Base-by-base conservation (phyloP, 2,329 filamentous ascomycete species). In the Fusarium secorum region DNA sequence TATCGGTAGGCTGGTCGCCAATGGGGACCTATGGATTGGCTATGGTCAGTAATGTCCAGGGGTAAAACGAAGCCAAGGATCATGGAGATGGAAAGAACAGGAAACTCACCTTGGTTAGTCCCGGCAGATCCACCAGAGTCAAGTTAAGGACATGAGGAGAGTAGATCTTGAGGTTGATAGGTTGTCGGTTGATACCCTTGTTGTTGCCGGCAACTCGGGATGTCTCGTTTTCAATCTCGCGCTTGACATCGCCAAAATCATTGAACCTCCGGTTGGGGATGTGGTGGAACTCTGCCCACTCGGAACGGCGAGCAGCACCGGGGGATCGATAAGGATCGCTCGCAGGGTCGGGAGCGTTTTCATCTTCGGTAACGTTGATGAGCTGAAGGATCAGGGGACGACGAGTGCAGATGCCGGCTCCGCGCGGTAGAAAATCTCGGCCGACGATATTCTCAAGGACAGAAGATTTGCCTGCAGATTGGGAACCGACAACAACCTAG, bases 371-470 rank as follows among this genome's bases (percentile, higher is more conserved):
- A 60, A 99, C 91, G 79, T 99, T 99, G 89, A 99, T 98, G 79
- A 99, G 92, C 82, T 99, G 96, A 66, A 99, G 89, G 77, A 99
- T 98, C 76, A 99, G 88, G 62, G 96, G 96, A 78, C 96, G 89
- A 69, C 96, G 89, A 62, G 96, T 99, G 71, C 98, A 95, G 81
- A 99, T 98, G 80, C 96, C 96, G 80, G 94, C 97, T 78, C 96
- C 96, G 81, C 96, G 92, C 64, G 96, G 96, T 58, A 99, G 87
- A 82, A 99, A 99, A 83, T 99, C 96, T 82, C 95, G 90, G 77
- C 96, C 96, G 78, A 99, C 96, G 75, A 99, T 97, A 83, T 99
- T 99, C 84, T 99, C 96, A 71, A 99, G 91, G 30, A 99, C 96
- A 11, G 96, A 98, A 20, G 95, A 98, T 85, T 99, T 99, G 79